A percentile compares a stretch with the other conserved stretches of the same genome.
These are phyloP conservation scores for Aspergillus glaucus DNA, from an alignment of 2,329 filamentous ascomycete genomes.

Conservation along the genomic window DNA sequence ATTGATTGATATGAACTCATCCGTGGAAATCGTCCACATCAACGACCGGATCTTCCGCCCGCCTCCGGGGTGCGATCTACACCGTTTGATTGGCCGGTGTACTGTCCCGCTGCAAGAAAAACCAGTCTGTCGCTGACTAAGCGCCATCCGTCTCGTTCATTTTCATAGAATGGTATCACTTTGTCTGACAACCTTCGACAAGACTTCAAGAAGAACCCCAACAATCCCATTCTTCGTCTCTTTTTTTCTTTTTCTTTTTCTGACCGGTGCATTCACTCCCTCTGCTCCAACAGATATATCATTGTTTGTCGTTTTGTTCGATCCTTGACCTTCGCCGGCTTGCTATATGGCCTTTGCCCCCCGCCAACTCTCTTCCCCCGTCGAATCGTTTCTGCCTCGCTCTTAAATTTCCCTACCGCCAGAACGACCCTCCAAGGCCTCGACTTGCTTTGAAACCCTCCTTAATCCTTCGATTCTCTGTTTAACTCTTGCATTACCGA, in stretches of 20 bases:
- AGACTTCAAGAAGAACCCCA: too few relatives aligned
- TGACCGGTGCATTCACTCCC: not conserved
- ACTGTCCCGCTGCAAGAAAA: too few relatives aligned
- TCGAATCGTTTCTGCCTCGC: conserved; percentile 5
- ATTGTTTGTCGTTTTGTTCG: not conserved
- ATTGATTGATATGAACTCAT: too few relatives aligned
- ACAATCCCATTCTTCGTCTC: not conserved
- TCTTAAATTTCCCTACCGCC: not conserved
- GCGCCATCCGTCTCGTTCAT: too few relatives aligned
- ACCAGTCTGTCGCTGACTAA: too few relatives aligned
- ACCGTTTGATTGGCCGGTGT: not conserved
- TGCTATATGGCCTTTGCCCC: conserved; percentile 3
- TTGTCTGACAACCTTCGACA: too few relatives aligned
- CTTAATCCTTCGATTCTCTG: too few relatives aligned
- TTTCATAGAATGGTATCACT: too few relatives aligned
- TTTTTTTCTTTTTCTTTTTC: not conserved
- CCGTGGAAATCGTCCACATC: too few relatives aligned
- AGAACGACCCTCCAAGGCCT: not conserved
- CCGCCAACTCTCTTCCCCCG: conserved; percentile 1
- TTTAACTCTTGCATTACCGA: too few relatives aligned
- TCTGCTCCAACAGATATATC: too few relatives aligned
- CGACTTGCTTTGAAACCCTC: not conserved
- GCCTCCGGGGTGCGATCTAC: not conserved
- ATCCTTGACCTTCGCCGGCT: not conserved
- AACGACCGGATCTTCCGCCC: too few relatives aligned